Evolutionary conservation across 2,329 filamentous ascomycete species (phyloP).

Genomic region (Fonsecaea erecta): DNA sequence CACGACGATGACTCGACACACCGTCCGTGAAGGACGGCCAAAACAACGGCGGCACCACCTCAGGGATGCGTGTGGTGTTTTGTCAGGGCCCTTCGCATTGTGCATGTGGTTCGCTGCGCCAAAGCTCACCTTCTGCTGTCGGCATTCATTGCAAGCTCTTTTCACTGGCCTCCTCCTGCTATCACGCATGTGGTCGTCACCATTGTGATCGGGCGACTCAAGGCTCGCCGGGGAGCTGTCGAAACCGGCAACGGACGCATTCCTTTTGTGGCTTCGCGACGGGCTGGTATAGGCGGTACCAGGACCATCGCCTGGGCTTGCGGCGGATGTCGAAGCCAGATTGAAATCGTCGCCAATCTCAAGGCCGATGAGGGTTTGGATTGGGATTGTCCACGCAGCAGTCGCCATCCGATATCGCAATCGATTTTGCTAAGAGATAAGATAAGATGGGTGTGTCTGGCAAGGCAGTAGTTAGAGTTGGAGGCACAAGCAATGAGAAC

Average conservation of each 20-base stretch:
- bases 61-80: background rate
- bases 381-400: constrained; percentile 22
- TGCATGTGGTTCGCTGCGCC: background rate
- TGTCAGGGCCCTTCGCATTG: background rate
- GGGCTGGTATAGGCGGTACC: constrained; percentile 36
- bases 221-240: constrained; percentile 55
- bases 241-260: constrained; percentile 49
- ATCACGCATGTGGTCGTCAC: constrained; percentile 48
- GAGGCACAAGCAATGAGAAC: background rate
- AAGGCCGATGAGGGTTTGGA: constrained; percentile 24
- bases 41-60: background rate
- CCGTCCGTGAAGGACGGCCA: background rate
- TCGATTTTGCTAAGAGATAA: constrained; percentile 25
- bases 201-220: constrained; percentile 42
- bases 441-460: constrained; percentile 28
- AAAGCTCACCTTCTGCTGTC: constrained; percentile 68
- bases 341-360: constrained; percentile 29
- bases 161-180: constrained; percentile 57
- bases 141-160: constrained; percentile 70
- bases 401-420: constrained; percentile 32
- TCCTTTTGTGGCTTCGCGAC: constrained; percentile 47
- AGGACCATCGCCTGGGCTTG: constrained; percentile 32
- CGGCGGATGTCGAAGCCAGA: constrained; percentile 34
- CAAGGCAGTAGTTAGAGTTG: background rate
- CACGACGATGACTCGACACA: constrained; percentile 10